Evolutionary conservation across 176 grass and related monocot genomes (phyloP).

Genomic region (Oryza meridionalis): DNA sequence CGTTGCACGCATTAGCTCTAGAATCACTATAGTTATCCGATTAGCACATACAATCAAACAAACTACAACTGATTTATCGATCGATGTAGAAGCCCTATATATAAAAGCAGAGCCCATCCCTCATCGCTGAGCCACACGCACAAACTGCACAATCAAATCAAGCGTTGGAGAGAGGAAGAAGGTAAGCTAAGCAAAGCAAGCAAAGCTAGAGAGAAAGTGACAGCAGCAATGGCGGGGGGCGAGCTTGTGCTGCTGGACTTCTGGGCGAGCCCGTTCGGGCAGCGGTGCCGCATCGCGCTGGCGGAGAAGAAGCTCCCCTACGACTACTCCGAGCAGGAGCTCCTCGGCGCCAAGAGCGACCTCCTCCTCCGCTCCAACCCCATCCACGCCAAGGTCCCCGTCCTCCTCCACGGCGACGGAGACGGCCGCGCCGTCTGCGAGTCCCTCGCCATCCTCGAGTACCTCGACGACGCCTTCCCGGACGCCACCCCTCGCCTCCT

Average conservation of each 20-base stretch:
- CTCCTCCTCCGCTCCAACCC: conserved; percentile 56
- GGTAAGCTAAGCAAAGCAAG: no score
- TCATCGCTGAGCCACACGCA: neutral
- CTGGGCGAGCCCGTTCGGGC: conserved; percentile 52
- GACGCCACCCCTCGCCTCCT: neutral
- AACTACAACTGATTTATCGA: no score
- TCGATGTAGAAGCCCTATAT: no score
- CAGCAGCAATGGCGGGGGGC: neutral
- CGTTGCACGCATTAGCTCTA: no score
- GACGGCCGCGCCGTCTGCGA: conserved; percentile 15
- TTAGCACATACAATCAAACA: no score
- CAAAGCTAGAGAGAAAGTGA: no score
- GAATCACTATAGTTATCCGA: no score
- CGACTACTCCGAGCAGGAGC: conserved; percentile 34
- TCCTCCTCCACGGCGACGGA: conserved; percentile 39
- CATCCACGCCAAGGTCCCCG: conserved; percentile 51
- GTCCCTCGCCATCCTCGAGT: conserved; percentile 53
- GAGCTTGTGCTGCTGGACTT: conserved; percentile 34
- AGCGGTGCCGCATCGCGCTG: conserved; percentile 42
- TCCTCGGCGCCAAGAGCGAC: conserved; percentile 41
- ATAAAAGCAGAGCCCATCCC: neutral
- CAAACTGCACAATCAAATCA: neutral
- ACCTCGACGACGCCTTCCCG: conserved; percentile 47
- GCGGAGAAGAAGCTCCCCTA: conserved; percentile 50
- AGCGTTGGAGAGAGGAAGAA: neutral